Evolutionary conservation across 495 filamentous ascomycete species (phyloP), one percentile per base, ranked within the genome.

Genomic region (Symbiotaphrina buchneri): DNA sequence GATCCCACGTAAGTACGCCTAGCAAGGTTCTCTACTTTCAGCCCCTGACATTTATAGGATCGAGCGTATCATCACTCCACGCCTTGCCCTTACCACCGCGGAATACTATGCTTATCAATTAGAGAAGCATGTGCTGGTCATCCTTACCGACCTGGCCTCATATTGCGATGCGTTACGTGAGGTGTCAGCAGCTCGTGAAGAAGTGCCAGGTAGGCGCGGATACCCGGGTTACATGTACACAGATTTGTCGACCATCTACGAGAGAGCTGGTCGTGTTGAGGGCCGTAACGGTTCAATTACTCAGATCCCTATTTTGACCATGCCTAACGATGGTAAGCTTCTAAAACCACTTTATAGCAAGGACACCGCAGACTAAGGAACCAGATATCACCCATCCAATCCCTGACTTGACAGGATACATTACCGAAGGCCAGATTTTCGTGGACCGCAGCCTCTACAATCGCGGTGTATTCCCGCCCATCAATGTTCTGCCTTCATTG

Each of bases 181-280:
- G 53, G 84, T 94, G 25, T 99, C 90, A 10, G 83, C 90, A 27
- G 90, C 90, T 24, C 68, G 90, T 55, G 90, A 99, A 67, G 90
- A 99, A 77, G 90, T 99, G 26, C 90, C 90, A 35, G 90, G 90
- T 63, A 85, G 90, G 54, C 83, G 90, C 67, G 90, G 90, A 62
- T 99, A 91, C 61, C 90, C 90, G 30, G 90, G 90, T 81, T 99
- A 99, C 65, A 99, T 99, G 90, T 99, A 99, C 63, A 99, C 90
- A 34, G 90, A 99, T 72, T 76, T 99, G 68, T 92, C 90, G 29
- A 99, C 90, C 43, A 87, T 99, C 44, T 99, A 99, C 59, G 90
- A 99, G 54, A 82, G 90, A 59, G 90, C 90, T 45, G 90, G 90
- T 44, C 90, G 90, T 72, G 90, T 99, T 18, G 65, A 90, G 48